Conservation (phyloP, 1,284 basidiomycete species). For the Ustilago vetiveriae region DNA sequence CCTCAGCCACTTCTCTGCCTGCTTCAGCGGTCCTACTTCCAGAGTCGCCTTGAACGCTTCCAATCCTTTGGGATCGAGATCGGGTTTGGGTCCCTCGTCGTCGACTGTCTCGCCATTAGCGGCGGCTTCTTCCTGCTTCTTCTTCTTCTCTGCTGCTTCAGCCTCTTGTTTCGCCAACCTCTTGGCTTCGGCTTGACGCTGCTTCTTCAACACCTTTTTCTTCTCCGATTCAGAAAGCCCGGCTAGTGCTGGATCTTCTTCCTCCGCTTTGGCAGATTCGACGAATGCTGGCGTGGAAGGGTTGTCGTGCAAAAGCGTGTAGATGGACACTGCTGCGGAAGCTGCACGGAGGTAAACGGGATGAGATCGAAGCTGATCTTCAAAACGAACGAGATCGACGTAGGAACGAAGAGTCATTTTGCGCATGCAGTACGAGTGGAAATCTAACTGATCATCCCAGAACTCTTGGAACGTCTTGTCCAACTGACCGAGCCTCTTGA, state of each 20-base stretch:
- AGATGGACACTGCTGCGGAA: conserved; percentile 77
- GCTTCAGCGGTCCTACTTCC: conserved; percentile 73
- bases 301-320: conserved; percentile 69
- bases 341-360: conserved; percentile 81
- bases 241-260: conserved; percentile 13
- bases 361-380: conserved; percentile 80
- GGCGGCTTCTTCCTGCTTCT: conserved; percentile 35
- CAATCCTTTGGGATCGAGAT: conserved; percentile 66
- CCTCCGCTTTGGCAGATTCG: conserved; percentile 51
- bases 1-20: conserved; percentile 78
- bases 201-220: conserved; percentile 44
- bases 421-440: conserved; percentile 92
- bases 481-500: conserved; percentile 85
- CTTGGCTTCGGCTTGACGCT: conserved; percentile 37
- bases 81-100: conserved; percentile 75
- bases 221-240: conserved; percentile 29
- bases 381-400: conserved; percentile 80
- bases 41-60: conserved; percentile 28
- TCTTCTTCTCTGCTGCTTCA: conserved; percentile 25
- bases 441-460: conserved; percentile 97
- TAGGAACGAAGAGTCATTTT: conserved; percentile 89
- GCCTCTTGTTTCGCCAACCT: conserved; percentile 24
- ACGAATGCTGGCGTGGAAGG: conserved; percentile 62
- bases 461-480: conserved; percentile 86
- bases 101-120: conserved; percentile 71